Conservation (phyloP, 2,329 filamentous ascomycete species). For the Hortaea werneckii region DNA sequence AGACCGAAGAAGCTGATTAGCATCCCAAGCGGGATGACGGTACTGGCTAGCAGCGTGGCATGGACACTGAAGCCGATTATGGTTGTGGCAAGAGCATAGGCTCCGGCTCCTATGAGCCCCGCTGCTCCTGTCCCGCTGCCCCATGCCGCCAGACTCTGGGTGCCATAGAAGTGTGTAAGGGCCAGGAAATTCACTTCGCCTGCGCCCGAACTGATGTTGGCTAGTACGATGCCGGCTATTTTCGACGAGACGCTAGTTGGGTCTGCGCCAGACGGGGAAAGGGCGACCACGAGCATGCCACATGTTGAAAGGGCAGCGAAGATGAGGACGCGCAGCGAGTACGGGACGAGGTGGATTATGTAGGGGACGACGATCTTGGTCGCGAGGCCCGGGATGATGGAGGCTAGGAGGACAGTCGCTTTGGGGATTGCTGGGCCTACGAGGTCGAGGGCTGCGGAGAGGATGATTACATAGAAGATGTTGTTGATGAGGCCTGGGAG, state of each 20-base stretch:
- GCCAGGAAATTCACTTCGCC: constrained; percentile 88
- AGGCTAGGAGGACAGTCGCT: constrained; percentile 82
- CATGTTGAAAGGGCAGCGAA: constrained; percentile 66
- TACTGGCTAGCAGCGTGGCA: constrained; percentile 64
- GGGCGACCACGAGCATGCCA: constrained; percentile 82
- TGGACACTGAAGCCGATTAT: constrained; percentile 65
- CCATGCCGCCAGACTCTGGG: constrained; percentile 80
- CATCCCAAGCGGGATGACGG: constrained; percentile 73
- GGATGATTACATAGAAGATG: constrained; percentile 93
- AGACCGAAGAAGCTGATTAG: constrained; percentile 75
- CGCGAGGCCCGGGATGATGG: constrained; percentile 80
- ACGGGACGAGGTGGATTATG: constrained; percentile 82
- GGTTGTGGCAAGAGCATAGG: constrained; percentile 80
- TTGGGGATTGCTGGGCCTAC: constrained; percentile 82
- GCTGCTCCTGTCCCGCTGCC: constrained; percentile 56
- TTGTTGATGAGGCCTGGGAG: constrained; percentile 81
- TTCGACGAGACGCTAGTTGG: constrained; percentile 56
- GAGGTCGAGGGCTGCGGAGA: constrained; percentile 89
- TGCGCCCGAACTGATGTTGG: constrained; percentile 73
- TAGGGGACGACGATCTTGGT: constrained; percentile 86
- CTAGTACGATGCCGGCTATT: constrained; percentile 72
- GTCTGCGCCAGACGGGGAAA: constrained; percentile 49
- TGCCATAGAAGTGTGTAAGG: constrained; percentile 86
- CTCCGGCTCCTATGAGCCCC: constrained; percentile 72
- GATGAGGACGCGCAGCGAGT: constrained; percentile 60